phyloP scores from a whole-genome alignment of 179 eudicot genomes.

The Patellifolia procumbens region DNA sequence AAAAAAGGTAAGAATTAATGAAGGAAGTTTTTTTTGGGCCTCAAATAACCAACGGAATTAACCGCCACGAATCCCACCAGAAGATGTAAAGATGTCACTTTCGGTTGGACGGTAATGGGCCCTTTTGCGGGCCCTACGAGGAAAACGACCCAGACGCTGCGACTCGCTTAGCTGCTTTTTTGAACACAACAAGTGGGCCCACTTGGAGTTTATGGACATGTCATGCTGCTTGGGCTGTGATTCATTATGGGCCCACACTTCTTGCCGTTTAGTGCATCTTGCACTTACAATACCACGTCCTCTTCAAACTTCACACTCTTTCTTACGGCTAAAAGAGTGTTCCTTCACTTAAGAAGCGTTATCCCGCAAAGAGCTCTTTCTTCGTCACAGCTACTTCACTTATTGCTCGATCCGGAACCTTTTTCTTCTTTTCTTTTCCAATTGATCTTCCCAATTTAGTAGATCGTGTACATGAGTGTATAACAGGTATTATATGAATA shows the following conservation, averaged over 20 bases:
- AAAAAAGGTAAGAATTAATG: not conserved
- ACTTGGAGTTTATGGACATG: slow-evolving; percentile 28
- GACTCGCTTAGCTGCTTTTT: slow-evolving; percentile 13
- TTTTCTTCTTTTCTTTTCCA: too few relatives aligned
- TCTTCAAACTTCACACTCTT: slow-evolving; percentile 3
- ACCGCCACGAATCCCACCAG: slow-evolving; percentile 23
- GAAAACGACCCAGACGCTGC: slow-evolving; percentile 26
- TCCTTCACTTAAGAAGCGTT: too few relatives aligned
- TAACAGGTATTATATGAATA: too few relatives aligned
- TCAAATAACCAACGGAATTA: slow-evolving; percentile 30
- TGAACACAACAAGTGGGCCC: slow-evolving; percentile 27
- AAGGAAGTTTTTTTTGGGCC: slow-evolving; percentile 20
- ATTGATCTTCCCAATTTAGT: too few relatives aligned
- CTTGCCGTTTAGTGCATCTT: slow-evolving; percentile 27
- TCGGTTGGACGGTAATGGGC: slow-evolving; percentile 36
- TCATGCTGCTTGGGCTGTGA: slow-evolving; percentile 38
- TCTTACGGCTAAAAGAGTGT: too few relatives aligned
- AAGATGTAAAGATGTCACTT: slow-evolving; percentile 20
- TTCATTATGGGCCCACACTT: slow-evolving; percentile 31
- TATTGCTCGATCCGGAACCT: too few relatives aligned
- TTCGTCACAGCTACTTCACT: too few relatives aligned
- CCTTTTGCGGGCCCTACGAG: slow-evolving; percentile 22
- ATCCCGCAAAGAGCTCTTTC: too few relatives aligned
- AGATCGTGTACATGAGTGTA: too few relatives aligned
- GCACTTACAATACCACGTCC: slow-evolving; percentile 10